Evolutionary conservation across 2,329 filamentous ascomycete genomes (phyloP).

Genomic region (Pseudocercospora fuligena): DNA sequence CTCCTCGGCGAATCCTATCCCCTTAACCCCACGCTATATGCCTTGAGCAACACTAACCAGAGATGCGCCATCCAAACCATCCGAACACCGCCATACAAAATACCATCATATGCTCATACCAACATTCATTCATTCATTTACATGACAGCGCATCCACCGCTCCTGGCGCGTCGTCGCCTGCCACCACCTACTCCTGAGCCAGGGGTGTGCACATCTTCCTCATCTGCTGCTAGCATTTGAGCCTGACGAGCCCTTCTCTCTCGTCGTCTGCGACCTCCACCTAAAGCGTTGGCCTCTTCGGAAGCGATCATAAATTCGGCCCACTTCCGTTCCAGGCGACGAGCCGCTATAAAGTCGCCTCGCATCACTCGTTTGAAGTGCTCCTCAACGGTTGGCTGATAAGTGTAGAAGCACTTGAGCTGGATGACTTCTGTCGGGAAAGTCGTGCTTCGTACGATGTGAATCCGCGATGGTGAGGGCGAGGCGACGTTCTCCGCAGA

Average conservation of each 20-base stretch:
- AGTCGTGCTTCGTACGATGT: slow-evolving; percentile 46
- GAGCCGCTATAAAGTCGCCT: slow-evolving; percentile 75
- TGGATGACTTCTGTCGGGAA: slow-evolving; percentile 80
- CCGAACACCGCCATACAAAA: slow-evolving; percentile 8
- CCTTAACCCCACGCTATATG: slow-evolving; percentile 4
- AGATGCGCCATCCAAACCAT: slow-evolving; percentile 1
- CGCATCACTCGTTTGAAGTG: slow-evolving; percentile 84
- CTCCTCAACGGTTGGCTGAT: slow-evolving; percentile 93
- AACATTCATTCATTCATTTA: slow-evolving; percentile 36
- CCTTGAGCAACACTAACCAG: not conserved
- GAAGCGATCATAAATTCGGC: slow-evolving; percentile 90
- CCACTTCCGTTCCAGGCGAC: slow-evolving; percentile 87
- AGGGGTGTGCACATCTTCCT: slow-evolving; percentile 64
- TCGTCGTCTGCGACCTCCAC: slow-evolving; percentile 69
- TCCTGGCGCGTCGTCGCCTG: slow-evolving; percentile 52
- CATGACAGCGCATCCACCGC: slow-evolving; percentile 56
- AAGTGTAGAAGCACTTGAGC: slow-evolving; percentile 93
- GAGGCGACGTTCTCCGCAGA: slow-evolving; percentile 26
- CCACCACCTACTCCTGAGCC: slow-evolving; percentile 45
- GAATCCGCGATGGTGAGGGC: slow-evolving; percentile 31
- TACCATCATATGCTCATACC: slow-evolving; percentile 12
- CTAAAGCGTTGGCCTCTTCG: slow-evolving; percentile 77
- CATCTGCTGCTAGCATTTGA: slow-evolving; percentile 76
- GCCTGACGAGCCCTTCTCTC: slow-evolving; percentile 81
- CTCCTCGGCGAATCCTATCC: not conserved